phyloP scores from a whole-genome alignment of 73 alveolate genomes.

The Paramecium tetraurelia region DNA sequence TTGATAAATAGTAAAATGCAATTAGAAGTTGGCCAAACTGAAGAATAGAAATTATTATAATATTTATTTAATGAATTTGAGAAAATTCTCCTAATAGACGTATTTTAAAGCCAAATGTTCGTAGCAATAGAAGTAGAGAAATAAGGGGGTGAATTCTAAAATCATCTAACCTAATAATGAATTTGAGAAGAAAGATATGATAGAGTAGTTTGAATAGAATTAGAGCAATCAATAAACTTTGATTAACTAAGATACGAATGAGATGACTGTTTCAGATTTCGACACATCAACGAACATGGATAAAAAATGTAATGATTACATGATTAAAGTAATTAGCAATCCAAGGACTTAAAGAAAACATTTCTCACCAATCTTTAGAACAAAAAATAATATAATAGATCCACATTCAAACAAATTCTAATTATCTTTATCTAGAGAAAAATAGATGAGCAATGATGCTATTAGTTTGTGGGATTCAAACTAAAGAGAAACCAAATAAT shows the following conservation, averaged over 20 bases:
- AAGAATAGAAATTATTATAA: background rate
- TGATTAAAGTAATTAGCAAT: background rate
- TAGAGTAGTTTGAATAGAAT: background rate
- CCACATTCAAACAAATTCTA: background rate
- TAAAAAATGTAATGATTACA: background rate
- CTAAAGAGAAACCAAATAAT: background rate
- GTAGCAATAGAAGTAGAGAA: background rate
- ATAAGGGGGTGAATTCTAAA: background rate
- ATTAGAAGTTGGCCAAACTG: background rate
- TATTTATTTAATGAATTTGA: background rate
- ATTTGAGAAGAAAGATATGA: background rate
- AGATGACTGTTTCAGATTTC: background rate
- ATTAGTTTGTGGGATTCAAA: background rate
- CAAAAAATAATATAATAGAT: background rate
- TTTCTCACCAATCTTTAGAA: slow-evolving; percentile 1
- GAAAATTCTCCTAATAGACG: background rate
- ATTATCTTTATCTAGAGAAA: background rate
- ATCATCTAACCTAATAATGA: background rate
- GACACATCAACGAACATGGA: background rate
- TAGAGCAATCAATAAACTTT: background rate
- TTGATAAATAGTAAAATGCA: too few relatives aligned
- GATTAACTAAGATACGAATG: background rate
- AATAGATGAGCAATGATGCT: background rate
- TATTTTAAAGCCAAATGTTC: background rate
- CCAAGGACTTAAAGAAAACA: background rate